Percentiles rank a stretch among this genome's conserved stretches.
Conservation (phyloP, 106 monocot species). For the Platanthera guangdongensis region DNA sequence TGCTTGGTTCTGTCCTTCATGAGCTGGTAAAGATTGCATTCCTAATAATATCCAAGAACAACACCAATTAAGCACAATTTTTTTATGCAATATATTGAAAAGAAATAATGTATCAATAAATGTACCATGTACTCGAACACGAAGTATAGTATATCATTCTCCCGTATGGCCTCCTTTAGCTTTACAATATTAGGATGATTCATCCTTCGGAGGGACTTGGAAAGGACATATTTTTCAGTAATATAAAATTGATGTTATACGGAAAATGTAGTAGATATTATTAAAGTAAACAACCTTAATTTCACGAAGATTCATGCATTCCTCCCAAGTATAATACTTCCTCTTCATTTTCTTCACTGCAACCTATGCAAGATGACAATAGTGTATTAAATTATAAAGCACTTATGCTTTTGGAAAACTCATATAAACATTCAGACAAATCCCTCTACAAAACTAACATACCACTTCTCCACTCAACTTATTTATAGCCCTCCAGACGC, state of each 20-base stretch:
- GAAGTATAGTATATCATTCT: constrained; percentile 76
- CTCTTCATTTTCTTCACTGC: constrained; percentile 99
- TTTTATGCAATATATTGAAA: not conserved
- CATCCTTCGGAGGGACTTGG: constrained; percentile 77
- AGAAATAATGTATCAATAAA: not conserved
- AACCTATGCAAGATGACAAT: constrained; percentile 47
- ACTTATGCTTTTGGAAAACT: not conserved
- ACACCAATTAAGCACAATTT: not conserved
- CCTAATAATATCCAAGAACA: constrained; percentile 37
- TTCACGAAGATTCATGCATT: constrained; percentile 94
- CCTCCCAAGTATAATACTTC: constrained; percentile 95
- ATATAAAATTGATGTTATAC: not conserved
- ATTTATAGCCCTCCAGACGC: constrained; percentile 67
- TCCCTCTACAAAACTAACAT: constrained; percentile 9
- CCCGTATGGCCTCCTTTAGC: constrained; percentile 91
- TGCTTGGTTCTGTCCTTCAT: constrained; percentile 68
- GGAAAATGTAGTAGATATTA: not conserved
- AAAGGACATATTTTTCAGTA: not conserved
- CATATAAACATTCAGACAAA: not conserved
- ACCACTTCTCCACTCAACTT: constrained; percentile 67
- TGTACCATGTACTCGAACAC: constrained; percentile 96
- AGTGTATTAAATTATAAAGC: not conserved
- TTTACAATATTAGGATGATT: constrained; percentile 98
- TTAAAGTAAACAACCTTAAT: constrained; percentile 63
- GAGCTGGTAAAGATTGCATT: constrained; percentile 88